Base-by-base conservation (phyloP, 1,139 yeast genomes). In the Oligophagozyma castellii region DNA sequence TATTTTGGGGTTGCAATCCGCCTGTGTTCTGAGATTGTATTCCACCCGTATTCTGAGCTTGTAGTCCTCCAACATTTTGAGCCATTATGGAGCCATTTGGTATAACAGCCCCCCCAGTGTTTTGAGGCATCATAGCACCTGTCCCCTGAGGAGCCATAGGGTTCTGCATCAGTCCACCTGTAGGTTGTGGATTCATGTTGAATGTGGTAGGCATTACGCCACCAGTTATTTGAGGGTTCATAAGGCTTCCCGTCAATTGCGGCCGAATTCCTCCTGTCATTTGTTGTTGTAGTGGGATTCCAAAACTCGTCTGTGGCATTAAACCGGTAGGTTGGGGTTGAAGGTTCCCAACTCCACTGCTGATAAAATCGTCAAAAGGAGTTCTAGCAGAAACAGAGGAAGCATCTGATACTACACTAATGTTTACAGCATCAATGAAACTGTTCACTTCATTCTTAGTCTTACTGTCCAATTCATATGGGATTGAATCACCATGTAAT, bases 401-500 rank as follows among this genome's bases (percentile, higher is more conserved):
- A 4, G 68, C 64, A 24, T 65, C 69, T 35, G 73, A 83, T 3
- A 86, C 92, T 31, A 80, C 70, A 30, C 71, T 64, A 48, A 86
- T 78, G 46, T 75, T 80, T 46, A 89, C 86, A 29, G 84, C 80
- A 52, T 86, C 95, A 19, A 86, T 92, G 55, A 81, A 73, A 42
- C 86, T 72, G 28, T 74, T 67, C 6, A 89, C 95, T 53, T 89
- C 96, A 48, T 81, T 80, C 43, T 61, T 61, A 60, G 86, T 70
- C 40, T 67, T 73, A 12, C 69, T 70, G 14, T 93, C 94, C 38
- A 89, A 58, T 16, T 61, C 63, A 22, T 63, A 62, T 2, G 98
- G 96, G 33, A 86, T 61, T 2, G 76, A 61, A 34, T 76, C 80
- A 15, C 95, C 94, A 44, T 73, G 72, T 42, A 81, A 62, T 0